Evolutionary conservation across 345 rosid genomes (phyloP).

Genomic region (Linum lewisii): DNA sequence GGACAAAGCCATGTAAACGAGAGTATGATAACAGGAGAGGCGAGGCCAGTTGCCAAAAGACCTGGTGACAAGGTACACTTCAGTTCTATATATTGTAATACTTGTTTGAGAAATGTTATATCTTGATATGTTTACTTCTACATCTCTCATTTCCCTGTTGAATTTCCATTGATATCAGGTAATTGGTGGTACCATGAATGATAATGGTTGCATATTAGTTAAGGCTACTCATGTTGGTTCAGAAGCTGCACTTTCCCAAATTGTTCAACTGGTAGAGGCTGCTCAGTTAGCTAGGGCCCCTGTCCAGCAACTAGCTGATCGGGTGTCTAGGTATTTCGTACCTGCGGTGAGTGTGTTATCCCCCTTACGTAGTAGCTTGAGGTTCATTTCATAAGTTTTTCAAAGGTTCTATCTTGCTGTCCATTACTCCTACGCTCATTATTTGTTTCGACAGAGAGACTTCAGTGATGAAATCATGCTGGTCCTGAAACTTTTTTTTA

Average conservation of each 20-base stretch:
- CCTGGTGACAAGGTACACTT: slow-evolving; percentile 48
- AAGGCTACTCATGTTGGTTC: slow-evolving; percentile 67
- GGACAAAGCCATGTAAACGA: slow-evolving; percentile 75
- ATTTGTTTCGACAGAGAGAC: no score
- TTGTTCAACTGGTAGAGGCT: slow-evolving; percentile 72
- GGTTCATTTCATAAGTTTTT: slow-evolving; percentile 1
- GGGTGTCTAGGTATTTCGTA: slow-evolving; percentile 56
- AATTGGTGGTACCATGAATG: slow-evolving; percentile 64
- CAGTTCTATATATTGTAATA: slow-evolving; percentile 5
- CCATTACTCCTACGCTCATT: no score
- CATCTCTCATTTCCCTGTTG: no score
- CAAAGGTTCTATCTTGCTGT: no score
- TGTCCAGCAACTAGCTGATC: slow-evolving; percentile 64
- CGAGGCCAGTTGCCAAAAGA: slow-evolving; percentile 48
- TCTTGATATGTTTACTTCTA: no score
- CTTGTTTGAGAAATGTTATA: not conserved
- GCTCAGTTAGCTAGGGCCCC: slow-evolving; percentile 77
- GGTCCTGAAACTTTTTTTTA: no score
- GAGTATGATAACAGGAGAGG: slow-evolving; percentile 81
- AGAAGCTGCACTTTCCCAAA: slow-evolving; percentile 77
- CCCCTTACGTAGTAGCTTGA: no score
- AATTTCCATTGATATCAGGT: slow-evolving; percentile 31
- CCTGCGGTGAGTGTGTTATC: slow-evolving; percentile 53
- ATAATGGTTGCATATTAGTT: slow-evolving; percentile 57
- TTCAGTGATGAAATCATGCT: no score